Conservation (phyloP, 1,284 basidiomycete species). For the Boletus mariae region DNA sequence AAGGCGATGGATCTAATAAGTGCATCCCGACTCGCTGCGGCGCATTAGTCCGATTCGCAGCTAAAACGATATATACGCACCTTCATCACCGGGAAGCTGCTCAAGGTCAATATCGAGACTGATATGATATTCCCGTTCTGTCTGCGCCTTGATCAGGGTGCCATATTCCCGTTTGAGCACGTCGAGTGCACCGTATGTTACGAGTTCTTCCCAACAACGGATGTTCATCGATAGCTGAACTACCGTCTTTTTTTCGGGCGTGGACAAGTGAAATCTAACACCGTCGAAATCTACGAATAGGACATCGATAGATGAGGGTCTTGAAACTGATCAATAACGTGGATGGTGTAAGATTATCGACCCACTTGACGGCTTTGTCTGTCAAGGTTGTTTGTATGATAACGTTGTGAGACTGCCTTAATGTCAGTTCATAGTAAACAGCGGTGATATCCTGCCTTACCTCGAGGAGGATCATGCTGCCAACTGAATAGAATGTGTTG, state of each 20-base stretch:
- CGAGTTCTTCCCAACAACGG: conserved; percentile 94
- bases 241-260: conserved; percentile 78
- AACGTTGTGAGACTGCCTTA: conserved; percentile 75
- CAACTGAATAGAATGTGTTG: neutral
- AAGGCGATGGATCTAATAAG: conserved; percentile 83
- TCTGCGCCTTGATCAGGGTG: conserved; percentile 54
- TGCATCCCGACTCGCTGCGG: conserved; percentile 70
- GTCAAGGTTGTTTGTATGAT: conserved; percentile 89
- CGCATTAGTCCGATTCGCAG: conserved; percentile 1
- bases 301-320: conserved; percentile 88
- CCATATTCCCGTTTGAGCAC: conserved; percentile 86
- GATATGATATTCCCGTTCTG: conserved; percentile 88
- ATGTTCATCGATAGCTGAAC: conserved; percentile 94
- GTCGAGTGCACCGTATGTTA: conserved; percentile 81
- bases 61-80: conserved; percentile 46
- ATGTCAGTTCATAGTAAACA: conserved; percentile 9
- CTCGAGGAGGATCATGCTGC: conserved; percentile 68
- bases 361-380: conserved; percentile 86
- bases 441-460: conserved; percentile 35
- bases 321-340: conserved; percentile 35
- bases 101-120: conserved; percentile 87
- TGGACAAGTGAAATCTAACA: conserved; percentile 91
- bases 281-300: conserved; percentile 98
- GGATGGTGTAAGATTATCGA: conserved; percentile 4
- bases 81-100: conserved; percentile 71